Base-by-base conservation (phyloP, 345 rosid species). In the Salix brachista region DNA sequence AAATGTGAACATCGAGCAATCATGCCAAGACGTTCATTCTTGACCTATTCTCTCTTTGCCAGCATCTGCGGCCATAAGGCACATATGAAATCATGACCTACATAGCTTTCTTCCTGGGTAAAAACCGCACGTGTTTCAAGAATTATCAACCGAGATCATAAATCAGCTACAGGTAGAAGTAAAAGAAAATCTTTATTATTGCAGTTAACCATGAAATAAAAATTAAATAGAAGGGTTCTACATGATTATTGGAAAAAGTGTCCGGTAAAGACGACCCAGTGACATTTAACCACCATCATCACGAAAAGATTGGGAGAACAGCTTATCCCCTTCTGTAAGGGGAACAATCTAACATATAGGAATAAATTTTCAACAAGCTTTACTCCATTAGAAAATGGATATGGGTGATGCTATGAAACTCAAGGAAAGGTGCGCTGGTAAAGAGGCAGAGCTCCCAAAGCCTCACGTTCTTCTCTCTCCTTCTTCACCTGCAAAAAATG, bases 391-490 rank as follows among this genome's bases (percentile, higher is more conserved):
- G 71, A 61, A 78, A 74, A 70, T 50, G 67, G 61, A 73, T 50
- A 74, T 48, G 41, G 3, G 61, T 69, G 58, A 32, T 41, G 16
- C 23, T 46, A 41, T 72, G 61, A 76, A 78, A 79, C 82, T 91
- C 48, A 93, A 25, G 99, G 98, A 73, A 93, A 60, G 3, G 94
- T 85, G 80, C 97, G 97, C 83, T 93, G 92, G 69, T 91, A 94
- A 71, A 94, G 88, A 60, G 98, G 99, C 85, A 92, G 80, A 74
- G 99, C 99, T 76, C 94, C 99, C 86, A 96, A 84, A 71, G 97
- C 92, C 77, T 91, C 95, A 28, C 97, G 95, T 78, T 93, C 99
- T 61, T 86, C 90, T 0, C 79, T 85, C 86, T 96, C 99, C 83
- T 77, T 90, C 86, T 92, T 85, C 76, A 93, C 99, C 99, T 93